A percentile compares a stretch with the other conserved stretches of the same genome.
Evolutionary conservation across 805 yeast species (phyloP).

Genomic region (Lipomyces starkeyi): DNA sequence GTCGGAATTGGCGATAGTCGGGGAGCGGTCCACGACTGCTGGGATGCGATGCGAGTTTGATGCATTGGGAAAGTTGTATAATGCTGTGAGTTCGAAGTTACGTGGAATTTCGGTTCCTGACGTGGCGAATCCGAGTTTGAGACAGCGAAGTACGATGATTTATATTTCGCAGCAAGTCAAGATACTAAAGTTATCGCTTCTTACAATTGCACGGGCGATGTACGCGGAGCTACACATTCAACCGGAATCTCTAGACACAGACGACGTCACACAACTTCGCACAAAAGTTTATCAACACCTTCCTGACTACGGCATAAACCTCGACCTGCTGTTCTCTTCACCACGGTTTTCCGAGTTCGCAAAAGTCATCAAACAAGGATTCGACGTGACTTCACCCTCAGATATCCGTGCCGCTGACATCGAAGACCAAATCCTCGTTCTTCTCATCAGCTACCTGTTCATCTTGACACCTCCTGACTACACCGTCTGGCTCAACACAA

Average conservation of each 20-base stretch:
- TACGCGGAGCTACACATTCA: background rate
- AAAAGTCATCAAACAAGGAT: slow-evolving; percentile 13
- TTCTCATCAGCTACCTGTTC: slow-evolving; percentile 16
- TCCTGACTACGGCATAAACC: slow-evolving; percentile 12
- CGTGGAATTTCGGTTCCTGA: background rate
- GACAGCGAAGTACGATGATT: slow-evolving; percentile 1
- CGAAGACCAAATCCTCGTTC: slow-evolving; percentile 31
- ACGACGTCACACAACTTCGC: background rate
- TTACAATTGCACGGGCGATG: slow-evolving; percentile 5
- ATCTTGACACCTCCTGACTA: background rate
- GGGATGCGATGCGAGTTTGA: slow-evolving; percentile 22
- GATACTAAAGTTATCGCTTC: slow-evolving; percentile 15
- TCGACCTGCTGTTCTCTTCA: slow-evolving; percentile 3
- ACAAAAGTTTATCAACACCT: slow-evolving; percentile 1
- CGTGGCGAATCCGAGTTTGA: slow-evolving; percentile 4
- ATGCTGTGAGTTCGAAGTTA: slow-evolving; percentile 17
- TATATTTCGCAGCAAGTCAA: slow-evolving; percentile 18
- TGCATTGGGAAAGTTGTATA: slow-evolving; percentile 15
- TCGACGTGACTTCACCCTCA: slow-evolving; percentile 25
- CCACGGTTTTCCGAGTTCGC: slow-evolving; percentile 13
- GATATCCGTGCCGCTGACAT: slow-evolving; percentile 20
- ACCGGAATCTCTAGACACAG: background rate
- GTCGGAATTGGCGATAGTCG: background rate
- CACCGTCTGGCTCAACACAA: slow-evolving; percentile 13
- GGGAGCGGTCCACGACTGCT: background rate